These are phyloP conservation scores for Pyrenula massariospora DNA, from an alignment of 495 filamentous ascomycete genomes.

Conservation along the genomic window DNA sequence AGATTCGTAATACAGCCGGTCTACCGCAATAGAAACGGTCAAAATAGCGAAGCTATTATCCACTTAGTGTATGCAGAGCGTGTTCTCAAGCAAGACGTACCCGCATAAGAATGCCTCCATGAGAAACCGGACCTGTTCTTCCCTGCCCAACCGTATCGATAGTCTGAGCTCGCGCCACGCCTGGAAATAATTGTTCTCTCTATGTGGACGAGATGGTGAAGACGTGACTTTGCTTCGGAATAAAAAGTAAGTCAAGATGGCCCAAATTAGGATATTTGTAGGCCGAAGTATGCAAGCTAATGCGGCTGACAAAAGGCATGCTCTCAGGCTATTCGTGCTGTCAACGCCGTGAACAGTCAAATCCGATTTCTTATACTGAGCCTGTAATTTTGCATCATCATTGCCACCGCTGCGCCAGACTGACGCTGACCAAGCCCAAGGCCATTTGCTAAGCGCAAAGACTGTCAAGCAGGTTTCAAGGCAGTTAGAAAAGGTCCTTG, in stretches of 20 bases:
- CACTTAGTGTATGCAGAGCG: conserved; percentile 4
- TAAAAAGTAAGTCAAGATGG: conserved; percentile 38
- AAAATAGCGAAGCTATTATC: conserved; percentile 40
- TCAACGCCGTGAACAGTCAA: conserved; percentile 2
- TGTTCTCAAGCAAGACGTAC: conserved; percentile 20
- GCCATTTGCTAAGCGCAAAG: conserved; percentile 72
- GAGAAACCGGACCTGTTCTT: conserved; percentile 37
- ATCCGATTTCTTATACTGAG: background rate
- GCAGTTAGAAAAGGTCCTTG: conserved; percentile 86
- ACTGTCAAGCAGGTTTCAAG: conserved; percentile 81
- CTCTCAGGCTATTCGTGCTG: conserved; percentile 32
- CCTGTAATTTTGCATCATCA: conserved; percentile 6
- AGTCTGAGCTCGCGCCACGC: conserved; percentile 2
- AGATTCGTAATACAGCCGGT: conserved; percentile 70
- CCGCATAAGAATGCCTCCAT: conserved; percentile 60
- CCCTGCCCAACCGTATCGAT: conserved; percentile 15
- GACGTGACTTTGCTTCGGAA: conserved; percentile 14
- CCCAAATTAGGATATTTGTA: conserved; percentile 84
- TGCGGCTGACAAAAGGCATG: conserved; percentile 64
- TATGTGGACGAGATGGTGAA: conserved; percentile 1
- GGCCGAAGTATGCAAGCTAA: conserved; percentile 80
- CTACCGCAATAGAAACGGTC: conserved; percentile 49
- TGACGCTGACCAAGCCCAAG: conserved; percentile 53
- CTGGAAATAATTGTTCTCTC: conserved; percentile 8
- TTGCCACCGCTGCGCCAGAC: background rate